Conservation (phyloP, 2,329 filamentous ascomycete genomes). For the Trichoderma simmonsii region DNA sequence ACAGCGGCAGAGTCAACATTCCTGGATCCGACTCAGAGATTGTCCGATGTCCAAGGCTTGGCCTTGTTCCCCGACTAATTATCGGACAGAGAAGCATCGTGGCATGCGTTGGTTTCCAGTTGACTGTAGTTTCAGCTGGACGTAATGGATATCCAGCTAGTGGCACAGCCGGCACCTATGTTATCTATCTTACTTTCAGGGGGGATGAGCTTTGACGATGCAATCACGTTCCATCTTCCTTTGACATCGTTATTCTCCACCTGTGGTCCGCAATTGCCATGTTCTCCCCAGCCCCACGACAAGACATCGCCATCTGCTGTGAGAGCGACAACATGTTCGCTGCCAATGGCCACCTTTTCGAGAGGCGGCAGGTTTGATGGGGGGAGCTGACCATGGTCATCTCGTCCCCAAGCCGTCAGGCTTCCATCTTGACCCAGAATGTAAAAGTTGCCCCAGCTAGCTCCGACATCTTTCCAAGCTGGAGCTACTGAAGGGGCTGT, state of each 20-base stretch:
- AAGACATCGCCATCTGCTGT: conserved; percentile 64
- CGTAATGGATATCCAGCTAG: conserved; percentile 69
- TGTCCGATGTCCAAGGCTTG: conserved; percentile 61
- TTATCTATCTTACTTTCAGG: conserved; percentile 50
- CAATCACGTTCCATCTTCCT: conserved; percentile 65
- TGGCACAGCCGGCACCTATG: conserved; percentile 85
- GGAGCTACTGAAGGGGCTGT: conserved; percentile 50
- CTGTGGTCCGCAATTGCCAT: conserved; percentile 85
- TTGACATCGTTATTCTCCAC: conserved; percentile 65
- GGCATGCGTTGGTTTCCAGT: not conserved
- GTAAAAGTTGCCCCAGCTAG: conserved; percentile 81
- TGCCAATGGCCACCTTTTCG: conserved; percentile 71
- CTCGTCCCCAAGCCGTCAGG: conserved; percentile 73
- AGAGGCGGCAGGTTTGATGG: conserved; percentile 59
- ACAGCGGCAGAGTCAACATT: conserved; percentile 31
- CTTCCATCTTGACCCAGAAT: conserved; percentile 60
- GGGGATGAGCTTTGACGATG: conserved; percentile 53
- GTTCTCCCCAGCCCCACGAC: conserved; percentile 95
- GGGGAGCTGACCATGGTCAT: conserved; percentile 80
- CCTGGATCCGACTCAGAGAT: conserved; percentile 69
- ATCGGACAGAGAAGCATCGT: not conserved
- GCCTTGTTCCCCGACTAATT: conserved; percentile 42
- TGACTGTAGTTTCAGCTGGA: conserved; percentile 9
- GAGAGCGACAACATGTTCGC: conserved; percentile 81
- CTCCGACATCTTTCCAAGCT: conserved; percentile 65